Base-by-base conservation (phyloP, 257 asterid species). In the Solanum ossicruentum region DNA sequence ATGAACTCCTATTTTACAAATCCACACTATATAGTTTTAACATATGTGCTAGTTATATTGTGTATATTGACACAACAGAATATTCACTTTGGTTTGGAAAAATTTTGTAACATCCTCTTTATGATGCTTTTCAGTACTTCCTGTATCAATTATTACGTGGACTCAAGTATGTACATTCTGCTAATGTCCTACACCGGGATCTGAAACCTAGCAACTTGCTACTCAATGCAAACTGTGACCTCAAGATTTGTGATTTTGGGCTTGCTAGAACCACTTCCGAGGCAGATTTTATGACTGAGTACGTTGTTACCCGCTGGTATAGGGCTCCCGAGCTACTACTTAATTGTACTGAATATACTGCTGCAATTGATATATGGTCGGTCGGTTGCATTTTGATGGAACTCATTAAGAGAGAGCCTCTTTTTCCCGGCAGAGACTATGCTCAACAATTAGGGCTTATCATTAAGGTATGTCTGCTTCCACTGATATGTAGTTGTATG, bases 381-480 rank as follows among this genome's bases (percentile, higher is more conserved):
- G 96, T 93, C 83, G 94, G 96, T 70, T 93, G 96, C 88, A 93
- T 93, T 81, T 63, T 93, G 82, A 90, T 89, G 93, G 96, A 93
- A 90, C 90, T 93, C 18, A 51, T 93, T 83, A 89, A 87, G 83
- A 87, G 96, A 51, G 92, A 89, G 83, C 92, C 96, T n/a, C 89
- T 93, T 73, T 93, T 93, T 6, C 92, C 96, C 1, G 96, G 96
- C 21, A 92, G 92, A 89, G 95, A 92, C 83, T 92, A 93, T 71
- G 92, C 91, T 81, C 97, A 92, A 77, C 97, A 93, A 85, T 71
- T 92, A 86, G 92, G 88, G 82, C 92, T 92, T 67, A 92, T 92
- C 81, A 91, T 87, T 28, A 91, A 89, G 95, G 95, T 92, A 86
- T 66, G 16, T 63, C 26, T 26, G 36, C 85, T 20, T 61, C 13